Evolutionary conservation across 2,329 filamentous ascomycete species (phyloP).

Genomic region (Epichloe scottii): DNA sequence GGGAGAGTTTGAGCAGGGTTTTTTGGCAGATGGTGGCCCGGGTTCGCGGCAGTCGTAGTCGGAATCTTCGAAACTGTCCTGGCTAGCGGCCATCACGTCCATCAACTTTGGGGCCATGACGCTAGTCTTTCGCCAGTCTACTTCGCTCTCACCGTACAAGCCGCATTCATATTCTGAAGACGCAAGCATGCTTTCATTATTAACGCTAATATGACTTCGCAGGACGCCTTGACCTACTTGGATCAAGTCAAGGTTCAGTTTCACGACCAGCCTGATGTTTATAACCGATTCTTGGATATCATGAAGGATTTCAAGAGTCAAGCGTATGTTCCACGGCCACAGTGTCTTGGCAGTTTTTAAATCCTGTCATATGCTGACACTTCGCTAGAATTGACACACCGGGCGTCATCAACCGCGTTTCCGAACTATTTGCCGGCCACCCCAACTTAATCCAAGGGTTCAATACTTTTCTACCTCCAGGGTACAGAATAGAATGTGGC

Average conservation of each 20-base stretch:
- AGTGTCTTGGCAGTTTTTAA: background rate
- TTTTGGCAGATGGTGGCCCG: too few relatives aligned
- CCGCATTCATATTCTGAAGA: too few relatives aligned
- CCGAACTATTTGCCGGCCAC: conserved; percentile 88
- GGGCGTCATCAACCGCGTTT: conserved; percentile 92
- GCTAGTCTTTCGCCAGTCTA: too few relatives aligned
- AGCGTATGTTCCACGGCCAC: conserved; percentile 47
- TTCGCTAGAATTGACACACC: conserved; percentile 73
- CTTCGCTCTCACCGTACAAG: too few relatives aligned
- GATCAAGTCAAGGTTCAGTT: conserved; percentile 99
- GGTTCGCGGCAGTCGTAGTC: too few relatives aligned
- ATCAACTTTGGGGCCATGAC: too few relatives aligned
- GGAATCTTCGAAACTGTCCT: too few relatives aligned
- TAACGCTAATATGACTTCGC: conserved; percentile 5
- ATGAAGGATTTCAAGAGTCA: conserved; percentile 99
- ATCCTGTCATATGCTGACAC: conserved; percentile 67
- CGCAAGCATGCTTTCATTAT: background rate
- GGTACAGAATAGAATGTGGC: conserved; percentile 93
- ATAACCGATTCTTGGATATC: conserved; percentile 92
- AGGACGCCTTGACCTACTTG: conserved; percentile 80
- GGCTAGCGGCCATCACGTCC: too few relatives aligned
- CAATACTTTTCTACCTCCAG: conserved; percentile 91
- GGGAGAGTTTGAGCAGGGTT: background rate
- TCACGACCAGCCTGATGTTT: conserved; percentile 91
- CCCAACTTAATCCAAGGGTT: conserved; percentile 94